Conservation (phyloP, 2,329 filamentous ascomycete genomes). For the Pseudodiploospora longispora region DNA sequence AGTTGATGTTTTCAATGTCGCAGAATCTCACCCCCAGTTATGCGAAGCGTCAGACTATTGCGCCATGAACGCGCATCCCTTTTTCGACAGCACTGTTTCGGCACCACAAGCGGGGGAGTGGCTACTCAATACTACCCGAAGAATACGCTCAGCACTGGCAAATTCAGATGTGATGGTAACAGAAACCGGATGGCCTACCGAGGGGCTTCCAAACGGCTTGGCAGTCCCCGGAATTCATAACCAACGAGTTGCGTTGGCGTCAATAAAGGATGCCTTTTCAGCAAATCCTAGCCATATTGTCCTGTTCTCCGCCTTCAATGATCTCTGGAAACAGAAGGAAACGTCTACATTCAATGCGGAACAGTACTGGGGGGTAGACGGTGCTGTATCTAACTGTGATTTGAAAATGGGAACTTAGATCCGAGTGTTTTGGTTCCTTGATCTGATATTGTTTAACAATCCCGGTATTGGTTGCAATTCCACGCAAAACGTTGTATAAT, state of each 20-base stretch:
- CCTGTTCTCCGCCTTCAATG: conserved; percentile 74
- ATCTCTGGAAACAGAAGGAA: conserved; percentile 65
- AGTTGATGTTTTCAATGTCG: conserved; percentile 69
- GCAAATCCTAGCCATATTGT: conserved; percentile 46
- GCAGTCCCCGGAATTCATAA: conserved; percentile 59
- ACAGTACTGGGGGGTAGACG: conserved; percentile 63
- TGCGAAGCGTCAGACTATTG: conserved; percentile 71
- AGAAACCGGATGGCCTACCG: conserved; percentile 77
- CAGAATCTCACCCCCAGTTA: conserved; percentile 58
- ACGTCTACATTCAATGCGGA: conserved; percentile 60
- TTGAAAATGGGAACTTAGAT: background rate
- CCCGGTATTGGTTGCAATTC: no score
- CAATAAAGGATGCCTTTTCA: conserved; percentile 53
- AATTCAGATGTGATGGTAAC: conserved; percentile 63
- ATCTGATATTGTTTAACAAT: no score
- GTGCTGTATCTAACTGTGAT: conserved; percentile 17
- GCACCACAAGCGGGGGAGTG: conserved; percentile 60
- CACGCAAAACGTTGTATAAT: no score
- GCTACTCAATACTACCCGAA: conserved; percentile 46
- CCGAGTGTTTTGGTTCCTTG: no score
- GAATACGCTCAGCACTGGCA: conserved; percentile 32
- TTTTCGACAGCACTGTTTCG: conserved; percentile 61
- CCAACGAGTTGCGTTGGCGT: conserved; percentile 60
- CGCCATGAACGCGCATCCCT: conserved; percentile 75
- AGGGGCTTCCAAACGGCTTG: conserved; percentile 54